Conservation (phyloP, 805 yeast genomes). For the Monosporozyma unispora region DNA sequence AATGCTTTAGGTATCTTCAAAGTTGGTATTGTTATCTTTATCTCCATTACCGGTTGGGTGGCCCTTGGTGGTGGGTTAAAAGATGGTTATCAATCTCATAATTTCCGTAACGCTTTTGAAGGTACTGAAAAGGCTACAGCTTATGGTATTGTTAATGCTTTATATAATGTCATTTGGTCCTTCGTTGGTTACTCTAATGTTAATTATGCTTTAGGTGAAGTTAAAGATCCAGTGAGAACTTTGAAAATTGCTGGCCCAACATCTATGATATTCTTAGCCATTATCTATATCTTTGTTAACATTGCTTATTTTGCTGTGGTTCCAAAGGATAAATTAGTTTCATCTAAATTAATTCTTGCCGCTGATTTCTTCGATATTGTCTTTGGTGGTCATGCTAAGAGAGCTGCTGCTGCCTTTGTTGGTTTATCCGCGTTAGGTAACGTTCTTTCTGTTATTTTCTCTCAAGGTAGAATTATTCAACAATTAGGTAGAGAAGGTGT, state of each 20-base stretch:
- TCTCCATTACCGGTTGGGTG: slow-evolving; percentile 74
- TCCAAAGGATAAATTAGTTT: slow-evolving; percentile 49
- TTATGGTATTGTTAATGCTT: slow-evolving; percentile 64
- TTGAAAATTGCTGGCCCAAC: slow-evolving; percentile 67
- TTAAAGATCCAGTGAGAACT: slow-evolving; percentile 61
- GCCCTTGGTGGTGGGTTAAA: slow-evolving; percentile 65
- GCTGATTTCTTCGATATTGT: slow-evolving; percentile 67
- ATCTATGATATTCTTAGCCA: slow-evolving; percentile 50
- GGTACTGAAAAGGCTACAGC: slow-evolving; percentile 47
- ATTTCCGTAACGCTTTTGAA: slow-evolving; percentile 50
- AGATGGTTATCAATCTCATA: slow-evolving; percentile 45
- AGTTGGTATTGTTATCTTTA: slow-evolving; percentile 58
- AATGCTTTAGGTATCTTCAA: slow-evolving; percentile 63
- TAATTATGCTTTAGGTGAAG: slow-evolving; percentile 75
- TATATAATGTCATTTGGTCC: slow-evolving; percentile 79
- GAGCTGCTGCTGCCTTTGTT: slow-evolving; percentile 69
- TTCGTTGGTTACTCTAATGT: slow-evolving; percentile 77
- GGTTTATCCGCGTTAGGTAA: slow-evolving; percentile 78
- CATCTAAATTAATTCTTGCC: slow-evolving; percentile 63
- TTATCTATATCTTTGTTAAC: slow-evolving; percentile 67
- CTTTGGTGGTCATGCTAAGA: slow-evolving; percentile 60
- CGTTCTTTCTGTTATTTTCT: slow-evolving; percentile 68
- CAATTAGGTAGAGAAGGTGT: slow-evolving; percentile 77
- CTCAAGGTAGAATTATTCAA: slow-evolving; percentile 75
- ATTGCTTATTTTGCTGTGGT: slow-evolving; percentile 79